These are phyloP conservation scores for Termitomyces sp. DNA, from an alignment of 768 basidiomycete genomes.

Conservation along the genomic window DNA sequence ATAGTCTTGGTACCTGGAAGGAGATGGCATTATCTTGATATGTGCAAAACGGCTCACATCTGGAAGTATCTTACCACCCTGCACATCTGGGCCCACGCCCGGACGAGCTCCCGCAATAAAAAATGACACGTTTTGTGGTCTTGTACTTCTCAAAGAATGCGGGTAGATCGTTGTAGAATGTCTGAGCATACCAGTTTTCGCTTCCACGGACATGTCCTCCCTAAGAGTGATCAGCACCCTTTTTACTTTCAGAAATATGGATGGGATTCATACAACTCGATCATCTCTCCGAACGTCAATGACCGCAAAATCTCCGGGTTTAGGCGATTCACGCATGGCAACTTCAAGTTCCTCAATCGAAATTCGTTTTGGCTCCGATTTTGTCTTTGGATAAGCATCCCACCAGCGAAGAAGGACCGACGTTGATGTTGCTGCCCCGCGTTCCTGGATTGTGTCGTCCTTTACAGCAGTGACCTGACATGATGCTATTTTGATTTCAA, in stretches of 20 bases:
- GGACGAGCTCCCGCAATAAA: slow-evolving; percentile 52
- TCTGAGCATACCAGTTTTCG: slow-evolving; percentile 46
- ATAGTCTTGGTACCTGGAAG: slow-evolving; percentile 49
- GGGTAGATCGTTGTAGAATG: slow-evolving; percentile 45
- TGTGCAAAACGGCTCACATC: background rate
- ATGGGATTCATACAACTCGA: slow-evolving; percentile 35
- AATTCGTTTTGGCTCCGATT: slow-evolving; percentile 30
- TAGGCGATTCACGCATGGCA: slow-evolving; percentile 25
- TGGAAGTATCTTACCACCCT: slow-evolving; percentile 41
- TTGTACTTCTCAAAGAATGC: slow-evolving; percentile 40
- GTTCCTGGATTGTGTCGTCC: slow-evolving; percentile 11
- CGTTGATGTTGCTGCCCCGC: slow-evolving; percentile 3
- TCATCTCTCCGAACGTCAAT: slow-evolving; percentile 53
- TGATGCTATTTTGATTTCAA: slow-evolving; percentile 30
- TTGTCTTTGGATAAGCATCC: slow-evolving; percentile 49
- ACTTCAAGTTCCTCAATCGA: slow-evolving; percentile 37
- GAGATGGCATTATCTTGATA: background rate
- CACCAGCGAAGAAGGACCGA: slow-evolving; percentile 45
- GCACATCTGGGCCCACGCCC: slow-evolving; percentile 56
- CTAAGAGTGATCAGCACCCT: slow-evolving; percentile 25
- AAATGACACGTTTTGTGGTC: slow-evolving; percentile 42
- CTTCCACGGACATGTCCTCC: slow-evolving; percentile 56
- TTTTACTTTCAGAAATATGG: background rate
- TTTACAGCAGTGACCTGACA: slow-evolving; percentile 50
- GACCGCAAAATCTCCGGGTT: slow-evolving; percentile 31